These are phyloP conservation scores for Plasmodium fragile DNA, from an alignment of 169 alveolate genomes.

Conservation along the genomic window DNA sequence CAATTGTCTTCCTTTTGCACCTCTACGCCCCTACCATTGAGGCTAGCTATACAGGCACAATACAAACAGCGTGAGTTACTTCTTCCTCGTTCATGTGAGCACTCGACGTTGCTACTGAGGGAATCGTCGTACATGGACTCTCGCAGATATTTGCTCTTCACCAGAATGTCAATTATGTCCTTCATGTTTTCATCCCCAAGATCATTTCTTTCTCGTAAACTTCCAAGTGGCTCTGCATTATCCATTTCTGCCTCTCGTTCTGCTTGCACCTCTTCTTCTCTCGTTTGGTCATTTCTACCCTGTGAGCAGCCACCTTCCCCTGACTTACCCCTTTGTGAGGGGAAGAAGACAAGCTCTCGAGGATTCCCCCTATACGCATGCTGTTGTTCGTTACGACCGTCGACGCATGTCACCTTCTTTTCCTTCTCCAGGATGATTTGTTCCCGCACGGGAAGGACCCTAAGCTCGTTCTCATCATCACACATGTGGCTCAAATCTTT, in stretches of 20 bases:
- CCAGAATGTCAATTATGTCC: conserved; percentile 15
- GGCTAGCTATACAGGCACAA: conserved; percentile 12
- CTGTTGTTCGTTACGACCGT: neutral
- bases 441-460: neutral
- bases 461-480: neutral
- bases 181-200: neutral
- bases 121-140: neutral
- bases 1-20: neutral
- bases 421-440: neutral
- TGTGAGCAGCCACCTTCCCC: neutral
- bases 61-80: conserved; percentile 12
- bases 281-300: neutral
- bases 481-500: neutral
- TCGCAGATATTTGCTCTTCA: conserved; percentile 14
- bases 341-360: neutral
- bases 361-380: neutral
- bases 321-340: neutral
- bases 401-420: neutral
- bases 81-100: neutral
- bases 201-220: neutral
- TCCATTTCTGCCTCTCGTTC: neutral
- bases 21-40: neutral
- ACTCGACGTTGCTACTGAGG: neutral
- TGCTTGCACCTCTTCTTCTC: neutral
- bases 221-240: neutral